Evolutionary conservation across 441 rosid species (phyloP), one percentile per base, ranked within the genome.

Genomic region (Gossypium davidsonii): DNA sequence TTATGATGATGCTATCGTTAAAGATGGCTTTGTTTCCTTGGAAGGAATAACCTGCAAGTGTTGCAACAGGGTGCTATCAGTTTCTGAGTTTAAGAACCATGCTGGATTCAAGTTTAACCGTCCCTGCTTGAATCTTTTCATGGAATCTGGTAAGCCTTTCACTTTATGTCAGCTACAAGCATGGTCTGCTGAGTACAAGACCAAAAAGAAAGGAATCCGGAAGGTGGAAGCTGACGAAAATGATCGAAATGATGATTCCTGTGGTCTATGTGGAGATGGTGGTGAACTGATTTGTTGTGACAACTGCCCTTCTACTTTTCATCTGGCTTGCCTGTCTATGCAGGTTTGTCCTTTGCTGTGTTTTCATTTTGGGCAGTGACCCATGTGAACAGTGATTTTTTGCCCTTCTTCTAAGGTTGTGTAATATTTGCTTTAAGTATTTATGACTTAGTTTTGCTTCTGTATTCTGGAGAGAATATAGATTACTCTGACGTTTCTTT

Each of bases 221-320:
- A 76, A 83, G 44, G 87, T 83, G 76, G 86, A 84, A 81, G 72
- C 69, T 73, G 85, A 78, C 73, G 90, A 87, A n/a, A 87, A 88
- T 78, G 98, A 92, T 82, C 87, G 75, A 76, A 94, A 94, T 83
- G 98, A 94, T 73, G 99, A 94, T 85, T 91, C 96, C 46, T 94
- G 99, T 83, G 99, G 97, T 75, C 74, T 90, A 34, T 92, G 98
- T 78, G 99, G 97, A 79, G 94, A 91, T 74, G 96, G 88, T 21
- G 99, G 99, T 48, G 97, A 91, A 79, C 80, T 94, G 83, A 85
- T 94, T 80, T 94, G 99, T 81, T 94, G 99, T 74, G 99, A 94
- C 78, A 88, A 89, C 73, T 94, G 98, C 76, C 99, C 99, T 44
- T 87, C 98, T 58, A 88, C 97, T 73, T 94, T 85, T 81, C 99